These are phyloP conservation scores for Ophiostoma australiae DNA, from an alignment of 2,329 filamentous ascomycete species.

Conservation along the genomic window DNA sequence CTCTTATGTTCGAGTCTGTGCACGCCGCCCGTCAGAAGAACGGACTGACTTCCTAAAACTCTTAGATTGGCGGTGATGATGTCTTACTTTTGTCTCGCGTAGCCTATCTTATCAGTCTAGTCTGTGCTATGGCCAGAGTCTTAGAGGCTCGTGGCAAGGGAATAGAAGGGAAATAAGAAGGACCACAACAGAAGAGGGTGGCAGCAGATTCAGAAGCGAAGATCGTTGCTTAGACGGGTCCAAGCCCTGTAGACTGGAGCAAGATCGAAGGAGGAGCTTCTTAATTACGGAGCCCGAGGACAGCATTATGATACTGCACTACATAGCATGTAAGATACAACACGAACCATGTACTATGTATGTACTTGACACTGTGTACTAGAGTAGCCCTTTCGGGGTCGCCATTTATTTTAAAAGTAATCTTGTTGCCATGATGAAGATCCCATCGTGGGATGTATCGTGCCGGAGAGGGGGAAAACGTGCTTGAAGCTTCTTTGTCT, in stretches of 20 bases:
- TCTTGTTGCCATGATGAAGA: not conserved
- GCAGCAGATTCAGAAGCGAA: not conserved
- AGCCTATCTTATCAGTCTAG: not conserved
- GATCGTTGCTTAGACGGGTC: not conserved
- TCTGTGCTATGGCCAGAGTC: not conserved
- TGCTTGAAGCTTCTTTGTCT: not conserved
- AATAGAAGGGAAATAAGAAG: not conserved
- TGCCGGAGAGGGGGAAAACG: not conserved
- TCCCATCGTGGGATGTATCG: not conserved
- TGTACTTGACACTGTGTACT: not conserved
- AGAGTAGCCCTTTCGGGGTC: not conserved
- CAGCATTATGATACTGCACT: too few species aligned
- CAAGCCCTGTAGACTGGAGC: not conserved
- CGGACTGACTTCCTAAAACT: slow-evolving; percentile 8
- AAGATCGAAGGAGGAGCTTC: not conserved
- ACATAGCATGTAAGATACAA: too few species aligned
- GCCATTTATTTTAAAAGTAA: not conserved
- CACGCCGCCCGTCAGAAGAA: not conserved
- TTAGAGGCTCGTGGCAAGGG: not conserved
- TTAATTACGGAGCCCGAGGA: too few species aligned
- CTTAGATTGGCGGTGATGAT: not conserved
- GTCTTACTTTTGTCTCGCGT: not conserved
- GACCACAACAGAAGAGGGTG: not conserved
- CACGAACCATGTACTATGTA: too few species aligned
- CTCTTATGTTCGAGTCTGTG: not conserved